Conservation (phyloP, 768 basidiomycete species). For the Phallus indusiatus region DNA sequence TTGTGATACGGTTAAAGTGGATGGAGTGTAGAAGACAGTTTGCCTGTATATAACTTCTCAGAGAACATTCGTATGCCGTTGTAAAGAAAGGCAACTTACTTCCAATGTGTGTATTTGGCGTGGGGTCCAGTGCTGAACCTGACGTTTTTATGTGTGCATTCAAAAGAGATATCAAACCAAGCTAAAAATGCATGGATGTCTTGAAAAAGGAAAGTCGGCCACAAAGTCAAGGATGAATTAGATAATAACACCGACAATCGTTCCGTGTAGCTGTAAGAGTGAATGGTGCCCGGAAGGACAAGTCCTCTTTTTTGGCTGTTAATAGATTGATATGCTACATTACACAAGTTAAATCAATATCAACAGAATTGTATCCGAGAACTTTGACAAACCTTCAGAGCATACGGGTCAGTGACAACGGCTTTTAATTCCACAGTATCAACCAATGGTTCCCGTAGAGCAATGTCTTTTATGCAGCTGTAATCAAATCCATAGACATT, state of each 20-base stretch:
- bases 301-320: conserved; percentile 92
- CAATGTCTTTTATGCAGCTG: conserved; percentile 99
- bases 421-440: conserved; percentile 98
- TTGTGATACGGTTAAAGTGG: conserved; percentile 57
- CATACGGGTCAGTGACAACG: conserved; percentile 86
- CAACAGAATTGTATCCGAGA: background rate
- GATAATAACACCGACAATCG: conserved; percentile 60
- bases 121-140: conserved; percentile 97
- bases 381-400: conserved; percentile 47
- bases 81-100: conserved; percentile 43
- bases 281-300: conserved; percentile 78
- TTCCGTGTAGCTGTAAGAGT: conserved; percentile 72
- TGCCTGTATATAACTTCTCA: conserved; percentile 40
- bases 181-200: conserved; percentile 97
- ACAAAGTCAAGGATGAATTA: background rate
- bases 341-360: background rate
- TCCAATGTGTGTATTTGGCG: conserved; percentile 94
- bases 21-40: conserved; percentile 95
- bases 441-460: conserved; percentile 89
- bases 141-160: conserved; percentile 91
- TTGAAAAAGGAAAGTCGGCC: conserved; percentile 21
- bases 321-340: conserved; percentile 76
- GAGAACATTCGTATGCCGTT: background rate
- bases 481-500: conserved; percentile 99
- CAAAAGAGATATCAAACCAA: conserved; percentile 97